Conservation (phyloP, 768 basidiomycete genomes). For the Dioszegia hungarica region DNA sequence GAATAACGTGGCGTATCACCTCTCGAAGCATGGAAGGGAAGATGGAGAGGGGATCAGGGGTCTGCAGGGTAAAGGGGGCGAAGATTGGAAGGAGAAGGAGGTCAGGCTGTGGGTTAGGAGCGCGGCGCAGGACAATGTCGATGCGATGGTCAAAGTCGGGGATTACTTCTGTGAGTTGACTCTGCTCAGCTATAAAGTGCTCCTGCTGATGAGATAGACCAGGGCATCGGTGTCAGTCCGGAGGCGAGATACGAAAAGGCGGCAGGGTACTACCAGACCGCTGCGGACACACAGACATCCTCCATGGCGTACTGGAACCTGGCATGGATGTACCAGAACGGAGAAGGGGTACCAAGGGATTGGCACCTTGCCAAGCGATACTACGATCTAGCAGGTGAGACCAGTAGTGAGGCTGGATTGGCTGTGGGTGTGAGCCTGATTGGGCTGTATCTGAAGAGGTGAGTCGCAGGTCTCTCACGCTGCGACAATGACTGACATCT, state of each 20-base stretch:
- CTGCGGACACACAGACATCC: slow-evolving; percentile 84
- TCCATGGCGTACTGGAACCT: slow-evolving; percentile 97
- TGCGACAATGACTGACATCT: not conserved
- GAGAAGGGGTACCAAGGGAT: slow-evolving; percentile 85
- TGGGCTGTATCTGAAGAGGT: slow-evolving; percentile 73
- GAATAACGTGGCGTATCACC: slow-evolving; percentile 85
- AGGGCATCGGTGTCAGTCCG: not conserved
- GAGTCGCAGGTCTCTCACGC: slow-evolving; percentile 41
- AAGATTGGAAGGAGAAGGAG: slow-evolving; percentile 54
- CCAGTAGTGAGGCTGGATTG: slow-evolving; percentile 80
- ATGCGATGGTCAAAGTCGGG: slow-evolving; percentile 94
- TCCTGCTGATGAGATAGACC: slow-evolving; percentile 1
- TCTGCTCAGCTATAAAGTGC: not conserved
- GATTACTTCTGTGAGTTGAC: slow-evolving; percentile 71
- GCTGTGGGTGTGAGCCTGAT: slow-evolving; percentile 76
- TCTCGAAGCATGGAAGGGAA: slow-evolving; percentile 71
- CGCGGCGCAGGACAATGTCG: slow-evolving; percentile 88
- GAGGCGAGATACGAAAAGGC: slow-evolving; percentile 62
- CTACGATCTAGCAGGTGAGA: slow-evolving; percentile 84
- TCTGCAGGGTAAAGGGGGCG: no score
- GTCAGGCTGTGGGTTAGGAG: slow-evolving; percentile 92
- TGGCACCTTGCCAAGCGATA: slow-evolving; percentile 94
- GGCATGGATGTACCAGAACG: slow-evolving; percentile 99
- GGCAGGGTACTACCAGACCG: slow-evolving; percentile 87
- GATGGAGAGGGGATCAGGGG: no score